Evolutionary conservation across 2,329 filamentous ascomycete genomes (phyloP).

Genomic region (Dactylellina sp.): DNA sequence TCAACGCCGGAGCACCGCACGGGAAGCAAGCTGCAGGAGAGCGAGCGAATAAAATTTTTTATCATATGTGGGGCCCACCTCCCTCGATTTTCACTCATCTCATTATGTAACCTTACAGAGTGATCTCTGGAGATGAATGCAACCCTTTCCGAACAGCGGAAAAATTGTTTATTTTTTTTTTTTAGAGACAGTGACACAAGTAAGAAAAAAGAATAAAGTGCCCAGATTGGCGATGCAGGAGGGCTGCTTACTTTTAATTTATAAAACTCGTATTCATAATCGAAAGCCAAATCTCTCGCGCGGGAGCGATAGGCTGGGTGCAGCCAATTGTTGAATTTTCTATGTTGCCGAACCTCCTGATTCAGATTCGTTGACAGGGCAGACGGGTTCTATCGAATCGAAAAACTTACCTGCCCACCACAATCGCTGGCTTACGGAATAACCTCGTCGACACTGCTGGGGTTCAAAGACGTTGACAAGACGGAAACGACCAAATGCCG

Average conservation of each 20-base stretch:
- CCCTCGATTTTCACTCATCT: conserved; percentile 11
- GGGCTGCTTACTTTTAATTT: conserved; percentile 53
- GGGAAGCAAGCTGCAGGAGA: conserved; percentile 27
- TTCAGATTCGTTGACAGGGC: conserved; percentile 51
- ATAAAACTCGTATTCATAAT: conserved; percentile 38
- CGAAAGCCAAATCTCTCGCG: background rate
- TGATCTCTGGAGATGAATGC: conserved; percentile 32
- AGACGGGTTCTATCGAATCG: conserved; percentile 17
- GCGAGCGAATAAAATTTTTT: conserved; percentile 47
- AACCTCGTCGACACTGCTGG: conserved; percentile 9
- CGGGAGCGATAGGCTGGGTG: background rate
- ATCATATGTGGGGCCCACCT: conserved; percentile 19
- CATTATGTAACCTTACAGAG: conserved; percentile 50
- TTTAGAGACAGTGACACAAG: conserved; percentile 37
- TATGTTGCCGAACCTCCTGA: conserved; percentile 53
- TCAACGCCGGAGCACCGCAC: conserved; percentile 36
- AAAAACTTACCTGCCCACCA: background rate
- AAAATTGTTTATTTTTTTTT: background rate
- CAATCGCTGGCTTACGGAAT: background rate
- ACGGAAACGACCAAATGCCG: conserved; percentile 13
- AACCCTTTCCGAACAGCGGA: conserved; percentile 27
- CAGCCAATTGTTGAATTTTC: conserved; percentile 50
- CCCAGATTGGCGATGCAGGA: conserved; percentile 26
- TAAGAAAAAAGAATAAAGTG: conserved; percentile 9
- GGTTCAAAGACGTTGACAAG: conserved; percentile 30